Evolutionary conservation across 257 asterid genomes (phyloP), one percentile per base, ranked within the genome.

Genomic region (Petrea volubilis): DNA sequence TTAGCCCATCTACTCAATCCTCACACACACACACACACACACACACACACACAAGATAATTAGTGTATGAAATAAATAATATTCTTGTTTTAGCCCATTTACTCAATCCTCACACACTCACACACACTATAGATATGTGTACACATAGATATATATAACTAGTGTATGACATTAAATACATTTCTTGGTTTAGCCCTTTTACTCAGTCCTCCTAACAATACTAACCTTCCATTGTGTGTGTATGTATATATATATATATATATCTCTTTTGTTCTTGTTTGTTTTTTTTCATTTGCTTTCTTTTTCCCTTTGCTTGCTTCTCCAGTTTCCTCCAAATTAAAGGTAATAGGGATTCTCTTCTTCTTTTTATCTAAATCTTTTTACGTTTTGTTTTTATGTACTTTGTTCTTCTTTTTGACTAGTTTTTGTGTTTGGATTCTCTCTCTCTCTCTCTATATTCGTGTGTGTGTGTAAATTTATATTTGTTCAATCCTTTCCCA

Each of bases 311-410:
- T 75, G 78, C 87, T 82, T 81, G 78, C 84, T 74, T 74, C 85
- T 78, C 69, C 70, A 52, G 73, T 85, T 80, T 83, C 83, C 90
- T 83, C 86, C 74, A 55, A 74, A 72, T 67, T 75, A 80, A n/a
- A 86, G 94, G 90, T 86, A 85, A 81, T 75, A 8, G 27, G 68
- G 77, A 88, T 87, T 75, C 87, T 74, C 74, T 80, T 36, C 64
- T 49, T 57, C n/a, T 69, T 74, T 71, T 23, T 5, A 8, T 11
- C n/a, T 46, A 10, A 3, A 24, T 7, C 14, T 46, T 34, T 34
- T 38, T 33, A 2, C 25, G 5, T 47, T 46, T 8, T 6, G 21
- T 52, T 10, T 0, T 20, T 5, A 1, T 17, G 1, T 46, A 13
- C 12, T 33, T 59, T 12, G 0, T 4, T 77, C 21, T 57, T 27